A percentile compares a stretch with the other conserved stretches of the same genome.
Conservation (phyloP, 202 grass and related monocot genomes). For the Panicum virgatum region DNA sequence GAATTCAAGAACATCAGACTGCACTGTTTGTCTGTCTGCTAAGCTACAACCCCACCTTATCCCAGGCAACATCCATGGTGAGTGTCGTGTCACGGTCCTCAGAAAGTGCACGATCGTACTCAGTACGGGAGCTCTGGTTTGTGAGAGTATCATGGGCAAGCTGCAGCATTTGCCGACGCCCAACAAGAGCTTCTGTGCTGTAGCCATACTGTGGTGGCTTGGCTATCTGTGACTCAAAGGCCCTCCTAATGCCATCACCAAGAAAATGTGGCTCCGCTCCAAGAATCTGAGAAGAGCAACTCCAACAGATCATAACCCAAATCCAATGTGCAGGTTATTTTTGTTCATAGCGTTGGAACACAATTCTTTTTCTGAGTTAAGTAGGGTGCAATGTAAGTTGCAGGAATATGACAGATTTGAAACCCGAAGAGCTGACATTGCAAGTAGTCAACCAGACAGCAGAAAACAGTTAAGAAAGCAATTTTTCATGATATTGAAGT, state of each 20-base stretch:
- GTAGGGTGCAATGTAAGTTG: neutral
- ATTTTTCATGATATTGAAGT: neutral
- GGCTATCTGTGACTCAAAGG: slow-evolving; percentile 67
- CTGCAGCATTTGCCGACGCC: slow-evolving; percentile 75
- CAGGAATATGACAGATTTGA: neutral
- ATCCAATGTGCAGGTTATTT: neutral
- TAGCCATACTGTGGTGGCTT: slow-evolving; percentile 71
- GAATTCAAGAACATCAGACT: neutral
- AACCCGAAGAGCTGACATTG: neutral
- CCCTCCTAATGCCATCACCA: slow-evolving; percentile 71
- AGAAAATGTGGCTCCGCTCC: slow-evolving; percentile 84
- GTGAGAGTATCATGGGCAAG: slow-evolving; percentile 65
- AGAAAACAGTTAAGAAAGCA: neutral
- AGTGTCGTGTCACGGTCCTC: slow-evolving; percentile 54
- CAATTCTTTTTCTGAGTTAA: neutral
- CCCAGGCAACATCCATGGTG: slow-evolving; percentile 66
- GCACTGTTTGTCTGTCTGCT: neutral
- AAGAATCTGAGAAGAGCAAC: slow-evolving; percentile 49
- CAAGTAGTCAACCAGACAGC: neutral
- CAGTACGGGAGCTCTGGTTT: slow-evolving; percentile 54
- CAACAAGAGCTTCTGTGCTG: slow-evolving; percentile 72
- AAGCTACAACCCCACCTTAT: slow-evolving; percentile 58
- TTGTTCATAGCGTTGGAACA: neutral
- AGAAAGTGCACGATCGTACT: slow-evolving; percentile 61
- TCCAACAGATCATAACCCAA: neutral